Evolutionary conservation across 495 filamentous ascomycete genomes (phyloP), one percentile per base, ranked within the genome.

Genomic region (Cercophora samala): DNA sequence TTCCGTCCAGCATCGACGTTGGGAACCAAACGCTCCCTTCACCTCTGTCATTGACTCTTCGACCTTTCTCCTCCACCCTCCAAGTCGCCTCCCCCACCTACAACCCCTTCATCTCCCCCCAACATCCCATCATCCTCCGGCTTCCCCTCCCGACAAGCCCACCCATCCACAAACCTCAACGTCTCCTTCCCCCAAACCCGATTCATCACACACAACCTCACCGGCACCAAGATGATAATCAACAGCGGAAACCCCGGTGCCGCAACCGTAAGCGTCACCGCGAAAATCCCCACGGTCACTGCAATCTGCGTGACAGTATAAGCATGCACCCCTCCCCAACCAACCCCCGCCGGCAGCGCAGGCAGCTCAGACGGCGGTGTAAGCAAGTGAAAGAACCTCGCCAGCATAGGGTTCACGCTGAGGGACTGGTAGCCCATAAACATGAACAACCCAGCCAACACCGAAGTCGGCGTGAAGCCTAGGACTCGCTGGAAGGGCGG

Each of bases 341-440:
- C 69, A 6, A 87, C 72, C 0, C 77, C 77, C 58, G 69, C 67
- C 0, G 87, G 88, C 11, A 91, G 70, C 22, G 74, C 71, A n/a
- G 88, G 87, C 2, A 90, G 82, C 70, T 90, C 89, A 1, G 83
- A 85, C 13, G 85, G 79, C 46, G 89, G 88, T 0, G 89, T 90
- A 11, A 90, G 76, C 13, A 91, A 76, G 65, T 89, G 80, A 68
- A 87, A 87, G 62, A 87, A 84, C 15, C 88, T 85, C 67, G 83
- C 86, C 9, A 91, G 74, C 46, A 91, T 89, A 0, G 88, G 88
- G 69, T 90, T 91, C 8, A 89, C 85, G 15, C 82, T 83, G n/a
- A 90, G 76, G 55, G 85, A 88, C 68, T 91, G 89, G 68, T 90
- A 87, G 11, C 88, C 89, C 89, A 91, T 90, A 75, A 90, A 91